Evolutionary conservation across 202 grass and related monocot genomes (phyloP), one percentile per base, ranked within the genome.

Genomic region (Zoysia matrella): DNA sequence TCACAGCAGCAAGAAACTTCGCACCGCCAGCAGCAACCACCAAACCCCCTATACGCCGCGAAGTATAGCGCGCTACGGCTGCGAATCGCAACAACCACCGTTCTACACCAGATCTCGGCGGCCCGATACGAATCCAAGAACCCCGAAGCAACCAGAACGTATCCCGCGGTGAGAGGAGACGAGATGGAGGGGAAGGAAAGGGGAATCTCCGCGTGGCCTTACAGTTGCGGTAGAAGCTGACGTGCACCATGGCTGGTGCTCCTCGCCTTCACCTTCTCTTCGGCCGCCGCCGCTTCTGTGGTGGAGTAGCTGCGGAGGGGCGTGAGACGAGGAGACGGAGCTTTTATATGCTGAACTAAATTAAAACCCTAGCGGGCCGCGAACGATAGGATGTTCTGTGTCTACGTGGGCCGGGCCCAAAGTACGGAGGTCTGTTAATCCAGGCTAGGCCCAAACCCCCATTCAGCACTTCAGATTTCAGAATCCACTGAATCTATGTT

Each of bases 191-290:
- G 9, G 11, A 9, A 14, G 65, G 63, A 55, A 45, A 36, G 30
- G 30, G 30, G 30, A 36, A 36, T 1, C 30, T 36, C 13, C 0
- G n/a, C 1, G 61, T 2, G 72, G 7, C 7, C 81, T 87, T 91
- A 94, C 92, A 94, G 73, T 94, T 94, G 92, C 92, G 92, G 80
- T 91, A 94, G 80, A 94, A 94, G 86, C 8, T 36, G 30, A 36
- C 30, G 30, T 36, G 30, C 30, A 36, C 30, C 30, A 36, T 36
- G 30, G 30, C 30, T 94, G 81, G 80, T 65, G 73, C 82, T 74
- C 67, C 57, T 69, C 67, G 42, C 36, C 83, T 46, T 52, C 36
- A 65, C 65, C 65, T 7, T 47, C 68, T 15, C 57, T 51, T 36
- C 49, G 70, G 39, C 81, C 84, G 78, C 85, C 80, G 80, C 78